Evolutionary conservation across 2,329 filamentous ascomycete species (phyloP), one percentile per base, ranked within the genome.

Genomic region (Epichloe sibirici): DNA sequence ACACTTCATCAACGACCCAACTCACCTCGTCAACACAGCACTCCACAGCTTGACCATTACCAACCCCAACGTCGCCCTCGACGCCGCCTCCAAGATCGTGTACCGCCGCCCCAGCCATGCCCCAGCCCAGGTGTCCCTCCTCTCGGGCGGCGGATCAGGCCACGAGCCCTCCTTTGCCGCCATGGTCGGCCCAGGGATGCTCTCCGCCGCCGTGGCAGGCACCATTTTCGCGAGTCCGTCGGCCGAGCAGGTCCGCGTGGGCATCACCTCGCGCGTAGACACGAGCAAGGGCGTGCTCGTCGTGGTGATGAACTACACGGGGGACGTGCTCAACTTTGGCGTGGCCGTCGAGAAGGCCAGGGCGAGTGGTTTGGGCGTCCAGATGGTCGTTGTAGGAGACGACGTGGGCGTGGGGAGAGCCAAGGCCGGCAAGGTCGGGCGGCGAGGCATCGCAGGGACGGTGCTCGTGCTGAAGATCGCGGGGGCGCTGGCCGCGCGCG

Each of bases 231-330:
- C 88, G 6, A 87, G 83, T 17, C 88, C 88, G 0, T 83, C 79
- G 5, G 85, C 88, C 0, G 84, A 93, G 69, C 90, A 96, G 71
- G 83, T 96, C 51, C 81, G 88, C 52, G 75, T 79, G 58, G 88
- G 83, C 54, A 85, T 94, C 51, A 79, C 84, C 63, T 78, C 82
- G 43, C 77, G 87, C 21, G 86, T 95, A 3, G 81, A 87, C 55
- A 77, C 78, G 3, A 75, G 78, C 45, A 78, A 81, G 56, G 91
- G 90, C 25, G 86, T 95, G 1, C 68, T 96, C 42, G 86, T 95
- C n/a, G 84, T 90, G 5, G 87, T 95, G 34, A 95, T 95, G 88
- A 96, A 96, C 68, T 95, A 95, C 69, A 95, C 89, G 1, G 87
- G 87, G 87, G 87, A 90, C 66, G 81, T 95, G 51, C 77, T 96